Base-by-base conservation (phyloP, 75 land plant species). In the Selaginella tamariscina region DNA sequence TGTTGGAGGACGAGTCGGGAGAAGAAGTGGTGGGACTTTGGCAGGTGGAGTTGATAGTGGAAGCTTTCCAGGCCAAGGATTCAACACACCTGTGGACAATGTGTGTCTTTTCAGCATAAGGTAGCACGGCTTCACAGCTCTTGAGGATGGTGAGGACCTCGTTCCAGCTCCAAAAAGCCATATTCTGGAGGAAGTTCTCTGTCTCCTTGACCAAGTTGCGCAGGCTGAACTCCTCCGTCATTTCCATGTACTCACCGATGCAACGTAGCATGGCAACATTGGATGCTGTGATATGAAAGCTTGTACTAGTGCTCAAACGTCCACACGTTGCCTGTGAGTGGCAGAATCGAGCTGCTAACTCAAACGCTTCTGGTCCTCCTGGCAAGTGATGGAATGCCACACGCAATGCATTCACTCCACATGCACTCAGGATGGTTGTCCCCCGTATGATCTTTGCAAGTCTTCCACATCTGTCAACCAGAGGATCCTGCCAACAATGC, bases 91-190 rank as follows among this genome's bases (percentile, higher is more conserved):
- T 84, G 1, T 81, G 73, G 31, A 83, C 29, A 1, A 88, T 75
- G 27, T 81, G 83, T 2, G 67, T 74, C 24, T 82, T 75, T 64
- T 85, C 84, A 2, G 88, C 86, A 27, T 49, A 60, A 2, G 72
- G 30, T 18, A 75, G 65, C 55, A 81, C 66, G 0, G 75, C 30
- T 24, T 83, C 84, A 60, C 82, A 85, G 32, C 71, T 72, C 59
- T 68, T 76, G 24, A 88, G 71, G 31, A 78, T 59, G 0, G 59
- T 32, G 0, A 88, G 39, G 1, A 79, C 44, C 21, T 85, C 88
- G 55, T 56, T 71, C 91, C 85, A 85, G 5, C 83, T 74, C 91
- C 91, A 88, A 39, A 77, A 71, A 5, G 15, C 49, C 67, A 79
- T 73, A 1, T 60, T 81, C 54, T 75, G 56, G 2, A 88, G 62